A percentile compares a stretch with the other conserved stretches of the same genome.
Evolutionary conservation across 345 rosid species (phyloP).

Genomic region (Populus pruinosa): DNA sequence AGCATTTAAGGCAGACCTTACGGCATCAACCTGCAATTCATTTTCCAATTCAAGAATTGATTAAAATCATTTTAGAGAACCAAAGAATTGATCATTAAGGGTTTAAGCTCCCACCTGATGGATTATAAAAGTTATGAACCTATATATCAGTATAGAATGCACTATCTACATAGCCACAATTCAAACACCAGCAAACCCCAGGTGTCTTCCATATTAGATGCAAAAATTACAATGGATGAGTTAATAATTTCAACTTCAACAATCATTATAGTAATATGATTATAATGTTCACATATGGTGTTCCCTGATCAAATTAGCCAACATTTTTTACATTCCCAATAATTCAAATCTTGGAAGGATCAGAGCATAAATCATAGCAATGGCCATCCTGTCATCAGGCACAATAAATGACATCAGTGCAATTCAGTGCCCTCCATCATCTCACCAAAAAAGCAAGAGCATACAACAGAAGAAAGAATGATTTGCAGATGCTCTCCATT

Average conservation of each 20-base stretch:
- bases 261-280: neutral
- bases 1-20: conserved; percentile 69
- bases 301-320: conserved; percentile 11
- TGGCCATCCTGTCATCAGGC: conserved; percentile 29
- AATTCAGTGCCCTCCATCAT: neutral
- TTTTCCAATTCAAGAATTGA: neutral
- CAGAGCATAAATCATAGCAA: conserved; percentile 1
- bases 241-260: too few relatives aligned
- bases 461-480: neutral
- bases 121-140: neutral
- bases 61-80: neutral
- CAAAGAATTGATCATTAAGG: neutral
- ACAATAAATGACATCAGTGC: conserved; percentile 16
- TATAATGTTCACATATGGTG: conserved; percentile 6
- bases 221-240: neutral
- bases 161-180: neutral
- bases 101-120: neutral
- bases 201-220: neutral
- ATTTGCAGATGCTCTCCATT: neutral
- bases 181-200: neutral
- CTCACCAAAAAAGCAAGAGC: neutral
- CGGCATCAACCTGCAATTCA: conserved; percentile 71
- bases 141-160: neutral
- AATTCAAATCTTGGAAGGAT: neutral
- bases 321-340: neutral